phyloP scores from a whole-genome alignment of 2,329 filamentous ascomycete species.

The Alternaria rosae region DNA sequence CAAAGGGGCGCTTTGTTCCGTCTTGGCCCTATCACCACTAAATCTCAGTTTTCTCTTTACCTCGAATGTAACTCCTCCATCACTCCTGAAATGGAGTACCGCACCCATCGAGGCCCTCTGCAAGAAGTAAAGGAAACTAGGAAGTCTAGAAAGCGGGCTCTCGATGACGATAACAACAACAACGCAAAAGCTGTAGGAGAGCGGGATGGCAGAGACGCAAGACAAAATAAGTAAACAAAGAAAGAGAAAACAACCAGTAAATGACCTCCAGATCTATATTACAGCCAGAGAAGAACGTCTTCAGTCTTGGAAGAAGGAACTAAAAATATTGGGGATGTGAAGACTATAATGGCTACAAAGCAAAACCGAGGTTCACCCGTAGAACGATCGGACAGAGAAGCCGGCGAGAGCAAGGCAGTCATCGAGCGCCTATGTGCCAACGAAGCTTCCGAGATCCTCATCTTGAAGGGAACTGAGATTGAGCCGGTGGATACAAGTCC shows the following conservation, averaged over 20 bases:
- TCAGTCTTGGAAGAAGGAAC: neutral
- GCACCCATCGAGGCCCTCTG: too few relatives aligned
- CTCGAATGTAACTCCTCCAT: neutral
- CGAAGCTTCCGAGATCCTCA: neutral
- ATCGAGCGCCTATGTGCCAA: neutral
- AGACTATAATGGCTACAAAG: neutral
- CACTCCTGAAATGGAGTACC: too few relatives aligned
- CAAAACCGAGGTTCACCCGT: neutral
- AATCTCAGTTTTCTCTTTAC: neutral
- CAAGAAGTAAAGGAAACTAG: neutral
- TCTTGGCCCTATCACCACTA: neutral
- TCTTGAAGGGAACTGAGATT: neutral
- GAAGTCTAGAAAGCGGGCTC: neutral
- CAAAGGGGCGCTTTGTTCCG: neutral
- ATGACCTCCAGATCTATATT: neutral
- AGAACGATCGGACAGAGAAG: neutral
- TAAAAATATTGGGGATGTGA: neutral
- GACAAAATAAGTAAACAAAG: neutral
- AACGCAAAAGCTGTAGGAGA: neutral
- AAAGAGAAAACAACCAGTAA: neutral
- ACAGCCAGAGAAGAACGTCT: neutral
- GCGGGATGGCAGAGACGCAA: neutral
- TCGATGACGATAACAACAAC: neutral
- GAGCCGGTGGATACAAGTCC: neutral
- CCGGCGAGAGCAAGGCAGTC: neutral